Conservation (phyloP, 2,329 filamentous ascomycete genomes). For the Penicillium sp. region DNA sequence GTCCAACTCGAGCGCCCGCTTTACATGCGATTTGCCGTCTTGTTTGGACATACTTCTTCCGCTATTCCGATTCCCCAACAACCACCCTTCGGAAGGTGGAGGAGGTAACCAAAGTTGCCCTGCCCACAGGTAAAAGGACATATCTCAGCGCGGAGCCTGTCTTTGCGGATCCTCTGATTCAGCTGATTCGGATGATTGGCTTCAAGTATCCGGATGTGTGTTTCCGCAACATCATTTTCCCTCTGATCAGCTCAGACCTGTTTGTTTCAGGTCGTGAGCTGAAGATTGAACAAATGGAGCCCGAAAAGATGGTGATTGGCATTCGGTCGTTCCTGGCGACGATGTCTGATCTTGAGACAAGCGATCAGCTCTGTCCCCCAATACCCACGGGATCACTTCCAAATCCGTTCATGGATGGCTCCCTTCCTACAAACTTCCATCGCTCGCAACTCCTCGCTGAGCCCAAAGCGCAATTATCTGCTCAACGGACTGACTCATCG, state of each 20-base stretch:
- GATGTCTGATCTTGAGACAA: slow-evolving; percentile 86
- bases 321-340: slow-evolving; percentile 91
- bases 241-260: slow-evolving; percentile 85
- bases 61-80: slow-evolving; percentile 65
- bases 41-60: slow-evolving; percentile 91
- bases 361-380: slow-evolving; percentile 68
- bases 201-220: slow-evolving; percentile 92
- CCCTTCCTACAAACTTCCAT: slow-evolving; percentile 30
- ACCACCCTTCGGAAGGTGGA: slow-evolving; percentile 73
- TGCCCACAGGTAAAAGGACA: slow-evolving; percentile 73
- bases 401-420: slow-evolving; percentile 34
- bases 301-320: slow-evolving; percentile 94
- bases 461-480: slow-evolving; percentile 23
- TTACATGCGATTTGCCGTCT: slow-evolving; percentile 85
- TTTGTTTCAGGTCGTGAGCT: slow-evolving; percentile 71
- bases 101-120: slow-evolving; percentile 76
- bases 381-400: slow-evolving; percentile 63
- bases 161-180: slow-evolving; percentile 85
- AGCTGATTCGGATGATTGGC: slow-evolving; percentile 89
- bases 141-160: slow-evolving; percentile 75
- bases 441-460: slow-evolving; percentile 36
- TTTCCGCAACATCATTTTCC: slow-evolving; percentile 89
- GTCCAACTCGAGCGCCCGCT: slow-evolving; percentile 68
- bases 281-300: slow-evolving; percentile 86
- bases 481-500: slow-evolving; percentile 26